These are phyloP conservation scores for Cystobasidium slooffiae DNA, from an alignment of 1,284 basidiomycete species.

Conservation along the genomic window DNA sequence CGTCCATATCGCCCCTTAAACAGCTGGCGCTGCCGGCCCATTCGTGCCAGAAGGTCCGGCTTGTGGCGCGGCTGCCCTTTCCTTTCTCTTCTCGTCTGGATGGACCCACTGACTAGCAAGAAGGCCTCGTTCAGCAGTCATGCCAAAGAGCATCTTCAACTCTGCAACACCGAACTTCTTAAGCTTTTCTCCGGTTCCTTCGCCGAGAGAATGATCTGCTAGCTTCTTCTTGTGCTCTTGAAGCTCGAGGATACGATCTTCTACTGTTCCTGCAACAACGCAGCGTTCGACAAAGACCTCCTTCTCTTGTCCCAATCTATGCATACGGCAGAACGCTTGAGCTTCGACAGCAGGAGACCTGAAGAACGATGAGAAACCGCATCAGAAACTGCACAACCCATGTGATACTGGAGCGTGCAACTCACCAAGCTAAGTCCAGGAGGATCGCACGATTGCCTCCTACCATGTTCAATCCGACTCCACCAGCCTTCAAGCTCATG, in stretches of 20 bases:
- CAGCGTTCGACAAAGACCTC: conserved; percentile 44
- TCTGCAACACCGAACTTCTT: conserved; percentile 45
- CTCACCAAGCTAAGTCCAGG: conserved; percentile 66
- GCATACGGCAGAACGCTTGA: conserved; percentile 69
- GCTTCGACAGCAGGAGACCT: conserved; percentile 69
- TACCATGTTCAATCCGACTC: conserved; percentile 52
- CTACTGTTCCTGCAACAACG: conserved; percentile 57
- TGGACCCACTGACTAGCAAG: conserved; percentile 5
- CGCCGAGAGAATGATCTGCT: conserved; percentile 48
- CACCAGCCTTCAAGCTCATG: conserved; percentile 49
- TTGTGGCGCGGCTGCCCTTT: not conserved
- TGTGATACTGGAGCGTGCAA: not conserved
- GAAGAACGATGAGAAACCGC: conserved; percentile 51
- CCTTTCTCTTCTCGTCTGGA: not conserved
- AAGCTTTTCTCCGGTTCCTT: conserved; percentile 46
- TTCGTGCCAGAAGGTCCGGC: not conserved
- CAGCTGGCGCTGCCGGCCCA: not conserved
- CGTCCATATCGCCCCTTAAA: no score
- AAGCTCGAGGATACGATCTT: conserved; percentile 57
- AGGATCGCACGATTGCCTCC: conserved; percentile 61
- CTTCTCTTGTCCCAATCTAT: conserved; percentile 68
- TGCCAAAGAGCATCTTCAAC: conserved; percentile 37
- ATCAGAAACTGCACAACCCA: conserved; percentile 8
- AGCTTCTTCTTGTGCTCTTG: conserved; percentile 53
- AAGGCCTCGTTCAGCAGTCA: conserved; percentile 9